These are phyloP conservation scores for Alternaria sp. DNA, from an alignment of 2,329 filamentous ascomycete species.

Conservation along the genomic window DNA sequence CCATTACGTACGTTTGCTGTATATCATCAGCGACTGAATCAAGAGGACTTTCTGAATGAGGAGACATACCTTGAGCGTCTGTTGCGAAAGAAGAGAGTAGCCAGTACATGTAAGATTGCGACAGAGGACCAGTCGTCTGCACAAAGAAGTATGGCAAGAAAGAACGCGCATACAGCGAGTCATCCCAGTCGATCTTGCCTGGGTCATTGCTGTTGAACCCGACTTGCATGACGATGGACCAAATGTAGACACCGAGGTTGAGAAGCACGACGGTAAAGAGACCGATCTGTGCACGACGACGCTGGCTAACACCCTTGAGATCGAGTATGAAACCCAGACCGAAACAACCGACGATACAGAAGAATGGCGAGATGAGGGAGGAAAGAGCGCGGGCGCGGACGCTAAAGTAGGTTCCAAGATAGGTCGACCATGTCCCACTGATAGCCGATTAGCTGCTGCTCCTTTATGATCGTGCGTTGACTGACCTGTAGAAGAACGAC, in stretches of 20 bases:
- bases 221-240: slow-evolving; percentile 57
- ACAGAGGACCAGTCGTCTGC: slow-evolving; percentile 49
- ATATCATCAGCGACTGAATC: slow-evolving; percentile 2
- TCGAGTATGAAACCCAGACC: slow-evolving; percentile 64
- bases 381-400: slow-evolving; percentile 55
- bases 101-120: slow-evolving; percentile 43
- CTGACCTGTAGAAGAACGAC: slow-evolving; percentile 54
- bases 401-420: slow-evolving; percentile 53
- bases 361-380: slow-evolving; percentile 56
- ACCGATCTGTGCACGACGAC: slow-evolving; percentile 55
- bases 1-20: slow-evolving; percentile 33
- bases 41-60: background rate
- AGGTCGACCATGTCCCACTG: slow-evolving; percentile 56
- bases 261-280: slow-evolving; percentile 55
- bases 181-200: slow-evolving; percentile 56
- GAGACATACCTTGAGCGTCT: slow-evolving; percentile 27
- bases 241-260: slow-evolving; percentile 58
- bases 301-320: slow-evolving; percentile 68
- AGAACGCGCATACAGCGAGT: slow-evolving; percentile 49
- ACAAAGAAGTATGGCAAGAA: slow-evolving; percentile 59
- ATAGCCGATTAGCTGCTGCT: background rate
- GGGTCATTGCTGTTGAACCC: slow-evolving; percentile 50
- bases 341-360: slow-evolving; percentile 59
- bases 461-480: background rate
- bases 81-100: slow-evolving; percentile 38